A percentile compares a stretch with the other conserved stretches of the same genome.
phyloP scores from a whole-genome alignment of 345 rosid species.

The Barbarea vulgaris region DNA sequence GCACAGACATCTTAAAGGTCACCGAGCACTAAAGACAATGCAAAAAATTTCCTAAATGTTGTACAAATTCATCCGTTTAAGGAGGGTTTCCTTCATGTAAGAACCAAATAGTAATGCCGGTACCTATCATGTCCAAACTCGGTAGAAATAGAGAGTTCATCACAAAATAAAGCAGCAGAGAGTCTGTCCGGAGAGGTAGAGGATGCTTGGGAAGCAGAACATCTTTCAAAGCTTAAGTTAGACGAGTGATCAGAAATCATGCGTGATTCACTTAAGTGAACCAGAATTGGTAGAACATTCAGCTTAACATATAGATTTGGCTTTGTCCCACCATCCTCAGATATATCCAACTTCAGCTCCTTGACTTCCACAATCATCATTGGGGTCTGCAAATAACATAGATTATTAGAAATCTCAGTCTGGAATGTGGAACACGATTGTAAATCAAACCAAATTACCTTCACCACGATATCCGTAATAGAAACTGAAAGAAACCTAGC shows the following conservation, averaged over 20 bases:
- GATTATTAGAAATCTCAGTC: no score
- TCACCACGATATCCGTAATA: constrained; percentile 74
- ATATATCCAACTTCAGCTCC: constrained; percentile 74
- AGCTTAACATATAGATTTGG: constrained; percentile 67
- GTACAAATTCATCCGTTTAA: background rate
- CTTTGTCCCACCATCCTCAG: constrained; percentile 74
- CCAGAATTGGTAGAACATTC: constrained; percentile 64
- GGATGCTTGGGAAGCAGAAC: no score
- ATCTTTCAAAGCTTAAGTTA: constrained; percentile 46
- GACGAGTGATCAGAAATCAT: constrained; percentile 58
- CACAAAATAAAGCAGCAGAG: constrained; percentile 73
- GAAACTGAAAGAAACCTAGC: constrained; percentile 95
- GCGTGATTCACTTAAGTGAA: constrained; percentile 66
- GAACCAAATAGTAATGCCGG: constrained; percentile 8
- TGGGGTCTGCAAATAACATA: constrained; percentile 62
- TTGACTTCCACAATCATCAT: constrained; percentile 67
- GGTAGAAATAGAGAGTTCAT: constrained; percentile 74
- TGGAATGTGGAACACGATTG: no score
- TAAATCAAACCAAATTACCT: constrained; percentile 55
- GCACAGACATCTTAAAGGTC: background rate
- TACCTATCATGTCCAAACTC: constrained; percentile 95
- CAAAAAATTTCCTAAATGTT: constrained; percentile 11
- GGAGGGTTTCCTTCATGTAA: constrained; percentile 14
- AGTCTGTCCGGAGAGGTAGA: constrained; percentile 55
- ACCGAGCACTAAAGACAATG: constrained; percentile 4